Evolutionary conservation across 495 filamentous ascomycete genomes (phyloP).

Genomic region (Xylaria cubensis): DNA sequence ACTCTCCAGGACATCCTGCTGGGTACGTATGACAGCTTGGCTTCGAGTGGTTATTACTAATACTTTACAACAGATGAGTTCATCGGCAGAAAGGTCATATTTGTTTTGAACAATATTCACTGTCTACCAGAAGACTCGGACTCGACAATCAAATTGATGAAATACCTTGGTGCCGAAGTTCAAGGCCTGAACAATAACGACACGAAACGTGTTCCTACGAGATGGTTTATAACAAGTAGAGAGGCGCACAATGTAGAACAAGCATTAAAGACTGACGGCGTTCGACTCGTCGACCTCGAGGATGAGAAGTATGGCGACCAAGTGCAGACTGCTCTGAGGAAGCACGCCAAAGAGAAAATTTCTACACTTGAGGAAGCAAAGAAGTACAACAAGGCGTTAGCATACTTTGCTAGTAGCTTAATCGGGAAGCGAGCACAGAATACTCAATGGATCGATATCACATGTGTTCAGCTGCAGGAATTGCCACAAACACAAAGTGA

Average conservation of each 20-base stretch:
- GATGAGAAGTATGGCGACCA: constrained; percentile 42
- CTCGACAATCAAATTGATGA: constrained; percentile 45
- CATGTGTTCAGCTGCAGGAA: constrained; percentile 41
- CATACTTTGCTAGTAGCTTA: constrained; percentile 46
- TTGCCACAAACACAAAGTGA: constrained; percentile 40
- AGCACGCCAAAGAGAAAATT: constrained; percentile 37
- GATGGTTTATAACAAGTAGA: constrained; percentile 46
- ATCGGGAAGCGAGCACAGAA: constrained; percentile 44
- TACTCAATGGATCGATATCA: constrained; percentile 48
- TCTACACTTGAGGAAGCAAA: constrained; percentile 39
- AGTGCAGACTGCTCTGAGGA: constrained; percentile 39
- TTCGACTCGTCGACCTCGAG: constrained; percentile 38
- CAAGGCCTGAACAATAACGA: constrained; percentile 28
- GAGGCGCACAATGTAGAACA: constrained; percentile 39
- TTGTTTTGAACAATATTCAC: constrained; percentile 49
- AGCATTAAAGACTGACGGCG: constrained; percentile 32
- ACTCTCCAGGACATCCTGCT: constrained; percentile 43
- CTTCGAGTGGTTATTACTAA: background rate
- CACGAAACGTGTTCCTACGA: constrained; percentile 30
- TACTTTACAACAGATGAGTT: constrained; percentile 34
- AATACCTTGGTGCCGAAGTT: constrained; percentile 36
- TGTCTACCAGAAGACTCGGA: constrained; percentile 44
- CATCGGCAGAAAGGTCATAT: constrained; percentile 43
- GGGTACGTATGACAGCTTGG: background rate
- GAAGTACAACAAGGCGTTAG: constrained; percentile 43